Evolutionary conservation across 1,139 yeast genomes (phyloP).

Genomic region (Yamadazyma kanchanaburiensis): DNA sequence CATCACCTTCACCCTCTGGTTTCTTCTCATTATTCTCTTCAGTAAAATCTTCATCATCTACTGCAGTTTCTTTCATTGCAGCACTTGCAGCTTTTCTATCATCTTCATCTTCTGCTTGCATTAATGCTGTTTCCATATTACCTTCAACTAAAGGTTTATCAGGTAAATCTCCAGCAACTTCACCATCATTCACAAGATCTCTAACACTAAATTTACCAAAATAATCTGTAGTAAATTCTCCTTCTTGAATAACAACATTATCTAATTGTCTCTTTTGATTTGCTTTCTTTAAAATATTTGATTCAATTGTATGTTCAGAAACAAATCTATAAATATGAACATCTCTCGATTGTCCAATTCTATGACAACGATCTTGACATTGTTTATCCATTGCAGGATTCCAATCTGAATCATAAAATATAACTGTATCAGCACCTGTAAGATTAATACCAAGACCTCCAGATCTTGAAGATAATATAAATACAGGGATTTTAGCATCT

Average conservation of each 20-base stretch:
- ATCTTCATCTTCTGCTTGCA: constrained; percentile 95
- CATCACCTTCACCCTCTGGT: constrained; percentile 26
- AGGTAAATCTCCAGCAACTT: constrained; percentile 29
- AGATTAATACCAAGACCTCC: constrained; percentile 97
- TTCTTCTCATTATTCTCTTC: constrained; percentile 30
- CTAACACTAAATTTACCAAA: constrained; percentile 86
- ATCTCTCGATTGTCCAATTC: constrained; percentile 97
- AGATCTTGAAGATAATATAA: constrained; percentile 89
- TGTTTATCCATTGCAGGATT: constrained; percentile 99
- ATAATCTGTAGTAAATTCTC: constrained; percentile 97
- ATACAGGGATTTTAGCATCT: constrained; percentile 83
- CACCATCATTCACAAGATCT: constrained; percentile 75
- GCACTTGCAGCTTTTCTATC: constrained; percentile 90
- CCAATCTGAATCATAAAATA: constrained; percentile 99
- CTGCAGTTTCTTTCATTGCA: constrained; percentile 83
- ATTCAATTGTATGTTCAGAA: constrained; percentile 93
- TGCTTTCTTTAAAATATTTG: constrained; percentile 90
- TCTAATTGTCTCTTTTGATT: constrained; percentile 94
- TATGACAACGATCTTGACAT: constrained; percentile 98
- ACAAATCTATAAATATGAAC: constrained; percentile 97
- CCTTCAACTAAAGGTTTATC: constrained; percentile 39
- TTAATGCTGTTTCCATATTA: constrained; percentile 58
- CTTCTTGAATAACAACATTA: constrained; percentile 95
- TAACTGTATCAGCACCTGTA: constrained; percentile 98
- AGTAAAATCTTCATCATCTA: constrained; percentile 80